Evolutionary conservation across 2,329 filamentous ascomycete species (phyloP).

Genomic region (Ustulina deusta): DNA sequence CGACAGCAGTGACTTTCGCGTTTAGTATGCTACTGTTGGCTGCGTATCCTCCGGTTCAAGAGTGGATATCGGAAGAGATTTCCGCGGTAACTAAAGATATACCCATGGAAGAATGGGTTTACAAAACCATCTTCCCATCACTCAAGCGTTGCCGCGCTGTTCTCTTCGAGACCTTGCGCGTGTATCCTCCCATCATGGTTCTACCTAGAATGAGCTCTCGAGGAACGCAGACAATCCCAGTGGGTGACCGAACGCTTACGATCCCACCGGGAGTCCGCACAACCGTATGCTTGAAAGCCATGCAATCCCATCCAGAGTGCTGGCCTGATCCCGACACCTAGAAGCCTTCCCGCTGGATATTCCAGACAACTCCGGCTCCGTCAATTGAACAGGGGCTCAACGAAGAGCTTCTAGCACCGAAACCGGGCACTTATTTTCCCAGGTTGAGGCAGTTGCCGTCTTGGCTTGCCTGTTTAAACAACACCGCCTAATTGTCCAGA

Average conservation of each 20-base stretch:
- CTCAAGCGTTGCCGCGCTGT: slow-evolving; percentile 45
- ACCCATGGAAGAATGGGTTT: slow-evolving; percentile 34
- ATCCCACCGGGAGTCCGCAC: slow-evolving; percentile 23
- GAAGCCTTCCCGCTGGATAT: slow-evolving; percentile 5
- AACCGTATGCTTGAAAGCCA: slow-evolving; percentile 11
- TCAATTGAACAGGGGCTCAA: not conserved
- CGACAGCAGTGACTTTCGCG: slow-evolving; percentile 44
- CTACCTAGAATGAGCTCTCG: slow-evolving; percentile 13
- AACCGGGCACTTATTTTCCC: not conserved
- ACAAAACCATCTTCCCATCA: slow-evolving; percentile 38
- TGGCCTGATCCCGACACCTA: slow-evolving; percentile 11
- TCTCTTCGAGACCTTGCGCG: slow-evolving; percentile 31
- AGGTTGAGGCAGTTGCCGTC: slow-evolving; percentile 7
- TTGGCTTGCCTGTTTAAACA: slow-evolving; percentile 1
- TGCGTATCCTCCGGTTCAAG: slow-evolving; percentile 42
- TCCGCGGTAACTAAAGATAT: slow-evolving; percentile 15
- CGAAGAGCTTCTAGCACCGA: not conserved
- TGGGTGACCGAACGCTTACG: slow-evolving; percentile 15
- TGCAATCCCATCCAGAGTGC: slow-evolving; percentile 21
- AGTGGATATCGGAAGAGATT: slow-evolving; percentile 38
- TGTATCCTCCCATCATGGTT: slow-evolving; percentile 24
- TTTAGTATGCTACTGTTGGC: slow-evolving; percentile 43
- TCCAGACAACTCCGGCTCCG: not conserved
- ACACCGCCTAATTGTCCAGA: not conserved
- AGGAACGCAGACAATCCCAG: slow-evolving; percentile 11